Conservation (phyloP, 129 eudicot species). For the Lonicera japonica region DNA sequence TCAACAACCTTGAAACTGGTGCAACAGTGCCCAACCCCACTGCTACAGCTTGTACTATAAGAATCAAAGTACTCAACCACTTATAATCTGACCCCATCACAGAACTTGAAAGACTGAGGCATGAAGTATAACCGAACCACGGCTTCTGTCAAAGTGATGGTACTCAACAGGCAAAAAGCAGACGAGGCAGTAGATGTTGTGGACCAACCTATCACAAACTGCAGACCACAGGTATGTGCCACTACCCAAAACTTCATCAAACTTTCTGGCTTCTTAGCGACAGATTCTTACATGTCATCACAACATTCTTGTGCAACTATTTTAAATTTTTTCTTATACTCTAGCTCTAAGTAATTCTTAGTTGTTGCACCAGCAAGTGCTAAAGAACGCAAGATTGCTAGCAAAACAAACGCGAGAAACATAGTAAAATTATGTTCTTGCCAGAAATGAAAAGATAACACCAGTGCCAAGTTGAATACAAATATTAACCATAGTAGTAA, state of each 20-base stretch:
- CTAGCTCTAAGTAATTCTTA: background rate
- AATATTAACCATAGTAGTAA: constrained; percentile 23
- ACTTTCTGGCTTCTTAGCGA: background rate
- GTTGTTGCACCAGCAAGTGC: constrained; percentile 19
- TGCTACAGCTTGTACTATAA: background rate
- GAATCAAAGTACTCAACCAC: background rate
- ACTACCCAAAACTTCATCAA: constrained; percentile 25
- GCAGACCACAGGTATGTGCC: constrained; percentile 29
- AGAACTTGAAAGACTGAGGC: constrained; percentile 28
- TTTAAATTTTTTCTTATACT: background rate
- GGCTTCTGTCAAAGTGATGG: background rate
- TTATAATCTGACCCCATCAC: background rate
- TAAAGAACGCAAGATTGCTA: constrained; percentile 10
- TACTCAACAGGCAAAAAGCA: background rate
- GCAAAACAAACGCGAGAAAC: constrained; percentile 7
- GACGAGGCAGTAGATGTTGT: constrained; percentile 57
- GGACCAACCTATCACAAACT: constrained; percentile 30
- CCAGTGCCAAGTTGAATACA: constrained; percentile 17
- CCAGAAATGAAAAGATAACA: constrained; percentile 30
- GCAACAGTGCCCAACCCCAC: background rate
- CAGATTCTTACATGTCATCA: background rate
- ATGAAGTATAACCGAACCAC: background rate
- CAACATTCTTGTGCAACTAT: background rate
- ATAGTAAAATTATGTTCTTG: background rate
- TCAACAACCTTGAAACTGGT: background rate